Evolutionary conservation across 208 protist species (phyloP).

Genomic region (Leishmania braziliensis): DNA sequence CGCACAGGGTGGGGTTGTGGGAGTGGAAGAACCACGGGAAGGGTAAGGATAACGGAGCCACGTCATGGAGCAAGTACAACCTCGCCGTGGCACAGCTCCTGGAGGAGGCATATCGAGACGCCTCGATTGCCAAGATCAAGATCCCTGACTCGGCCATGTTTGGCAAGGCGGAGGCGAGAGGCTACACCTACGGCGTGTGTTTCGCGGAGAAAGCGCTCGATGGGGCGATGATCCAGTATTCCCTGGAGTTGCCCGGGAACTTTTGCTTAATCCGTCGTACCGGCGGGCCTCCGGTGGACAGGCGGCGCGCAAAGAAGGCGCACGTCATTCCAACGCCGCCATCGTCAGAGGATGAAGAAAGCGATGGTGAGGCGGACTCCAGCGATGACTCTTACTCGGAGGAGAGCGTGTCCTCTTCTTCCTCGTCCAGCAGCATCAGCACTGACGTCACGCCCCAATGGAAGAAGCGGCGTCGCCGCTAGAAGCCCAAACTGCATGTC

Average conservation of each 20-base stretch:
- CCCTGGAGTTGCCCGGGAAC: slow-evolving; percentile 30
- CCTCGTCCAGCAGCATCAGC: slow-evolving; percentile 18
- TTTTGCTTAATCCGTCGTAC: slow-evolving; percentile 48
- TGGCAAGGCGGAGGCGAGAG: slow-evolving; percentile 2
- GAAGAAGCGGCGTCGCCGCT: slow-evolving; percentile 15
- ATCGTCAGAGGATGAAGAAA: slow-evolving; percentile 23
- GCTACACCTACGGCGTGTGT: slow-evolving; percentile 62
- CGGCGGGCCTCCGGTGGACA: slow-evolving; percentile 33
- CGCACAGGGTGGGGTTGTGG: slow-evolving; percentile 41
- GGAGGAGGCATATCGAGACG: slow-evolving; percentile 45
- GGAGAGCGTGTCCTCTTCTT: slow-evolving; percentile 3
- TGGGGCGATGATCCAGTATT: slow-evolving; percentile 65
- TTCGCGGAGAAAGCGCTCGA: slow-evolving; percentile 47
- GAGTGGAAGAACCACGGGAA: slow-evolving; percentile 58
- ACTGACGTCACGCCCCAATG: background rate
- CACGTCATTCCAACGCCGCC: slow-evolving; percentile 37
- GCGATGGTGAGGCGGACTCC: slow-evolving; percentile 21
- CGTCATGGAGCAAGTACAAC: slow-evolving; percentile 57
- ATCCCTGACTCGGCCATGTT: slow-evolving; percentile 44
- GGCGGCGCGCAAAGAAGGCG: slow-evolving; percentile 22
- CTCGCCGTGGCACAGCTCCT: slow-evolving; percentile 47
- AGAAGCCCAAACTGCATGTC: background rate
- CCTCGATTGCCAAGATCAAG: slow-evolving; percentile 23
- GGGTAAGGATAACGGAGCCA: slow-evolving; percentile 38
- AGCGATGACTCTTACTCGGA: background rate